phyloP scores from a whole-genome alignment of 2,329 filamentous ascomycete genomes.

The Talaromyces sp. region DNA sequence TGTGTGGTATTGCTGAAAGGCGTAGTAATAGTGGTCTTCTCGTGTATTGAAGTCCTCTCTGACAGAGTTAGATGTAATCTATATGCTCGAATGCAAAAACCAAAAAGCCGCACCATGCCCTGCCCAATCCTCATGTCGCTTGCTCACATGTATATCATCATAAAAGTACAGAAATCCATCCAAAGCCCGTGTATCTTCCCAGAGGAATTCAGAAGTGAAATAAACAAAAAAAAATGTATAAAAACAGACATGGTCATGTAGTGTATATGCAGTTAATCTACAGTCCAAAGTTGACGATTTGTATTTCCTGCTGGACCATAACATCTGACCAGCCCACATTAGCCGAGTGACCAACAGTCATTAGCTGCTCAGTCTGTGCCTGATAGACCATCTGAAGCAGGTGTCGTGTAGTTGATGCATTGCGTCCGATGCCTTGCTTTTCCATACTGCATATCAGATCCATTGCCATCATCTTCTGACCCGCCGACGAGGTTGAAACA shows the following conservation, averaged over 20 bases:
- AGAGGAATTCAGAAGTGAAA: neutral
- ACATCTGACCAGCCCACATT: conserved; percentile 52
- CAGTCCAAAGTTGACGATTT: conserved; percentile 53
- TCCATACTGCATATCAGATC: conserved; percentile 51
- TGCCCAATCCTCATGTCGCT: conserved; percentile 16
- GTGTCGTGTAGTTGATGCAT: conserved; percentile 44
- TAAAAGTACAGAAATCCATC: conserved; percentile 18
- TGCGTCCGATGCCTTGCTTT: conserved; percentile 48
- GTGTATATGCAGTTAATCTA: conserved; percentile 27
- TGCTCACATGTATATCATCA: conserved; percentile 21
- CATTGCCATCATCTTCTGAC: conserved; percentile 47
- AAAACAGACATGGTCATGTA: neutral
- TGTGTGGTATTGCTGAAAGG: neutral
- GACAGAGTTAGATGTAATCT: neutral
- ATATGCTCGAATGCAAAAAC: neutral
- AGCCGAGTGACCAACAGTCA: conserved; percentile 39
- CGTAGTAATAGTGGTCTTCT: neutral
- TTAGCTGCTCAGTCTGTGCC: conserved; percentile 43
- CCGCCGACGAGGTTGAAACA: conserved; percentile 39
- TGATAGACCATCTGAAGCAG: conserved; percentile 50
- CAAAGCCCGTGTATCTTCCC: neutral
- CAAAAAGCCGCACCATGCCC: neutral
- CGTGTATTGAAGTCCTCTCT: conserved; percentile 1
- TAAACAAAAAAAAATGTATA: neutral
- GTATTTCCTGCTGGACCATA: conserved; percentile 44